phyloP scores from a whole-genome alignment of 2,329 filamentous ascomycete genomes.

The Aspergillus candidus region DNA sequence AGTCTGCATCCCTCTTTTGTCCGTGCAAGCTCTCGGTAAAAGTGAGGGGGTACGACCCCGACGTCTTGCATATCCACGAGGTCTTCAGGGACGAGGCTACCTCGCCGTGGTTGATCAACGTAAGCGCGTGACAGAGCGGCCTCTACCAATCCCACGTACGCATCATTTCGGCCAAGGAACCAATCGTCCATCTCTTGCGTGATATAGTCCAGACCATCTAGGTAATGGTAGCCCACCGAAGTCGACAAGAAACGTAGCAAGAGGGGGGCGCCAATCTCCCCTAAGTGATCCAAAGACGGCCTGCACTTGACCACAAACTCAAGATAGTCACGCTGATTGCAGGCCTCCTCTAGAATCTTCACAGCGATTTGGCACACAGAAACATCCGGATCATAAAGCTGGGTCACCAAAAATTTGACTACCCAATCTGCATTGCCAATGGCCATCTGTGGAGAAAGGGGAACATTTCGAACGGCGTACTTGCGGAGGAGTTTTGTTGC shows the following conservation, averaged over 20 bases:
- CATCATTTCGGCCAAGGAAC: slow-evolving; percentile 94
- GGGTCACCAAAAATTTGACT: slow-evolving; percentile 92
- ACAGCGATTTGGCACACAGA: slow-evolving; percentile 95
- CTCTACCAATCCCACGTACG: slow-evolving; percentile 90
- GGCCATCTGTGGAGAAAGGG: slow-evolving; percentile 28
- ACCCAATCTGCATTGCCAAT: slow-evolving; percentile 83
- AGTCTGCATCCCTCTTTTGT: slow-evolving; percentile 89
- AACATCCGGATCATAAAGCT: slow-evolving; percentile 94
- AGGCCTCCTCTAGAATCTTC: slow-evolving; percentile 95
- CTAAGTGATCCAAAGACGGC: slow-evolving; percentile 87
- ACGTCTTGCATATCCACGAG: slow-evolving; percentile 54
- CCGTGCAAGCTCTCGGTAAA: slow-evolving; percentile 89
- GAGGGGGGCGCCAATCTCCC: slow-evolving; percentile 91
- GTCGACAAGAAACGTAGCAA: slow-evolving; percentile 90
- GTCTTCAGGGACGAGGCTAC: slow-evolving; percentile 48
- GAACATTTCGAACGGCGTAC: slow-evolving; percentile 63
- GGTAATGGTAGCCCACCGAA: slow-evolving; percentile 93
- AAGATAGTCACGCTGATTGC: slow-evolving; percentile 81
- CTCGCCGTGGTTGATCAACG: slow-evolving; percentile 47
- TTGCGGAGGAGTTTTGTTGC: slow-evolving; percentile 81
- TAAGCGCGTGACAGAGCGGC: slow-evolving; percentile 89
- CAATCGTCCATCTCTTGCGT: slow-evolving; percentile 99
- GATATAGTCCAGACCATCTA: slow-evolving; percentile 96
- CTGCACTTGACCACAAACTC: slow-evolving; percentile 97
- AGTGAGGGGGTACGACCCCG: slow-evolving; percentile 79